These are phyloP conservation scores for Glonium stellatum DNA, from an alignment of 495 filamentous ascomycete genomes.

Conservation along the genomic window DNA sequence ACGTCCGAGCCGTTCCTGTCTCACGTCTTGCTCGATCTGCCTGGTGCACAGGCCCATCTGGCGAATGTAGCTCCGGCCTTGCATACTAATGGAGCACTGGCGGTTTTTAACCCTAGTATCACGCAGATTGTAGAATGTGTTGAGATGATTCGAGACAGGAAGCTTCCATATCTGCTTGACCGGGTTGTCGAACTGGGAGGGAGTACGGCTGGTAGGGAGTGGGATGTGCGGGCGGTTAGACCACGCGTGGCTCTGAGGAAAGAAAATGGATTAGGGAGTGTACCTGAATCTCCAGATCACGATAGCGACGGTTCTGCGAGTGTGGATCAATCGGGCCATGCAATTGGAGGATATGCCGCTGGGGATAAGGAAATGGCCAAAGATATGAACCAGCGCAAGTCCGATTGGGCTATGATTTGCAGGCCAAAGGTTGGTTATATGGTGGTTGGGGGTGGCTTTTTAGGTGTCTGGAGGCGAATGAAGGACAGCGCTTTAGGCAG, in stretches of 20 bases:
- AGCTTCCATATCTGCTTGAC: slow-evolving; percentile 53
- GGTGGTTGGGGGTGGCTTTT: slow-evolving; percentile 63
- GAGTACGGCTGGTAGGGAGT: slow-evolving; percentile 51
- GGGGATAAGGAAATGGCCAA: slow-evolving; percentile 26
- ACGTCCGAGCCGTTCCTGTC: slow-evolving; percentile 52
- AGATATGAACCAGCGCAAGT: slow-evolving; percentile 14
- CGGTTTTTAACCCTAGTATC: slow-evolving; percentile 68
- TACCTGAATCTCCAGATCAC: background rate
- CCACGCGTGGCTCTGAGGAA: slow-evolving; percentile 32
- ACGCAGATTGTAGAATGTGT: slow-evolving; percentile 65
- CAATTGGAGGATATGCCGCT: slow-evolving; percentile 8
- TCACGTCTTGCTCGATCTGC: slow-evolving; percentile 65
- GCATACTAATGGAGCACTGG: slow-evolving; percentile 52
- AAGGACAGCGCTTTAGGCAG: background rate
- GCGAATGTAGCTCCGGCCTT: slow-evolving; percentile 50
- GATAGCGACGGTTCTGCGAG: background rate
- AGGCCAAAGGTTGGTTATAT: slow-evolving; percentile 59
- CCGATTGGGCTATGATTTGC: slow-evolving; percentile 55
- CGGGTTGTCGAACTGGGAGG: slow-evolving; percentile 60
- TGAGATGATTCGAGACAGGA: slow-evolving; percentile 43
- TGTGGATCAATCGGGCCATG: slow-evolving; percentile 8
- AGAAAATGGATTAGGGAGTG: background rate
- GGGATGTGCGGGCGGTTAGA: slow-evolving; percentile 57
- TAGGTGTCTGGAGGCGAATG: slow-evolving; percentile 58
- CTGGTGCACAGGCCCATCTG: slow-evolving; percentile 53